phyloP scores from a whole-genome alignment of 257 asterid genomes.

The Capsicum pubescens region DNA sequence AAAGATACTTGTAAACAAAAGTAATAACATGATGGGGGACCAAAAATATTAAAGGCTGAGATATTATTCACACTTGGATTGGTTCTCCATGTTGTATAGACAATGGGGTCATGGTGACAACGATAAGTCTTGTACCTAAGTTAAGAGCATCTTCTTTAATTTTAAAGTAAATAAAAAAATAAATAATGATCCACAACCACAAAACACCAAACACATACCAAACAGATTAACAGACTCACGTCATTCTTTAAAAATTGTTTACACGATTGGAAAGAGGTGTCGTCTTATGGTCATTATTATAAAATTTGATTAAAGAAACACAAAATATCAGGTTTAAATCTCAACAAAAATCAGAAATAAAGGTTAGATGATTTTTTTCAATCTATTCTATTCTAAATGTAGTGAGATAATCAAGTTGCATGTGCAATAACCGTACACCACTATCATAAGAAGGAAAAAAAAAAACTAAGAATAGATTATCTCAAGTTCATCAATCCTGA shows the following conservation, averaged over 20 bases:
- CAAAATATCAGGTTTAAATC: not conserved
- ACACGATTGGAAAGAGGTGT: not conserved
- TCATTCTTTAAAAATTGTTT: not conserved
- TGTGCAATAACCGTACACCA: not conserved
- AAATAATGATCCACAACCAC: not conserved
- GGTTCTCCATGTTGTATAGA: not conserved
- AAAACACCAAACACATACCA: slow-evolving; percentile 2
- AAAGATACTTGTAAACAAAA: slow-evolving; percentile 24
- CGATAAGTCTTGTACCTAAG: not conserved
- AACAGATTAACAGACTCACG: not conserved
- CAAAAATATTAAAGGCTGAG: slow-evolving; percentile 16
- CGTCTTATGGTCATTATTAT: not conserved
- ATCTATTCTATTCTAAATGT: too few relatives aligned
- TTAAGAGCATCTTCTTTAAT: not conserved
- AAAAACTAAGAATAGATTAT: not conserved
- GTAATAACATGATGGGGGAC: not conserved
- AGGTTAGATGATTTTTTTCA: too few relatives aligned
- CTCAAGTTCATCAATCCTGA: too few relatives aligned
- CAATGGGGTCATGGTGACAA: slow-evolving; percentile 7
- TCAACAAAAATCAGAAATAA: too few relatives aligned
- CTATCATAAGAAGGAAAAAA: not conserved
- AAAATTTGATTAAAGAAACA: not conserved
- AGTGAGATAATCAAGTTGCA: too few relatives aligned
- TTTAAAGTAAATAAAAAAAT: not conserved
- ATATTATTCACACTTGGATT: not conserved